phyloP scores from a whole-genome alignment of 192 early-diverging fungal genomes.

The Phlyctochytrium bullatum region DNA sequence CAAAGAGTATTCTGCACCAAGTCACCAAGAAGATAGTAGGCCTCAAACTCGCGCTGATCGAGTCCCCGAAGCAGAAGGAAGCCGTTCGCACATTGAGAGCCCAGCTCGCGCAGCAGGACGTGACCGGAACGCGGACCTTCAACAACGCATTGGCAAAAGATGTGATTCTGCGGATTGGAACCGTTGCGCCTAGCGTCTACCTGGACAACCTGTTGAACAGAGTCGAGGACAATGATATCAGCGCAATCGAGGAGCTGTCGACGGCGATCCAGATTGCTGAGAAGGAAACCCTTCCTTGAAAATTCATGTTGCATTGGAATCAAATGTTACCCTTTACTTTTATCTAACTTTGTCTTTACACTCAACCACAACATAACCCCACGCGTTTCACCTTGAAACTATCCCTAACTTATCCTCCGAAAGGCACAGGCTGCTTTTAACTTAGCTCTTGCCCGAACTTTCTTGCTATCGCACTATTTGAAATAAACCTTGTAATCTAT shows the following conservation, averaged over 20 bases:
- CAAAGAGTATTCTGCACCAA: conserved; percentile 35
- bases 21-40: conserved; percentile 47
- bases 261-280: conserved; percentile 40
- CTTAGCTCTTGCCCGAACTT: no score
- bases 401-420: no score
- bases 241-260: conserved; percentile 43
- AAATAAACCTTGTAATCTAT: no score
- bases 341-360: no score
- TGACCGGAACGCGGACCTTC: conserved; percentile 8
- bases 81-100: conserved; percentile 36
- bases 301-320: no score
- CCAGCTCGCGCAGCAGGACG: neutral
- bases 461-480: no score
- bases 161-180: conserved; percentile 39
- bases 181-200: conserved; percentile 47
- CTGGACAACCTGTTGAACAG: conserved; percentile 43
- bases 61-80: conserved; percentile 41
- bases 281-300: conserved; percentile 43
- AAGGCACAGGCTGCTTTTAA: no score
- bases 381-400: no score
- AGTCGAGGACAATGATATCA: conserved; percentile 41
- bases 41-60: conserved; percentile 43
- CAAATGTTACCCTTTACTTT: no score
- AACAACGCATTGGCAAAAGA: conserved; percentile 32
- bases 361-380: no score